Evolutionary conservation across 768 basidiomycete species (phyloP).

Genomic region (Antrodiella citrinella): DNA sequence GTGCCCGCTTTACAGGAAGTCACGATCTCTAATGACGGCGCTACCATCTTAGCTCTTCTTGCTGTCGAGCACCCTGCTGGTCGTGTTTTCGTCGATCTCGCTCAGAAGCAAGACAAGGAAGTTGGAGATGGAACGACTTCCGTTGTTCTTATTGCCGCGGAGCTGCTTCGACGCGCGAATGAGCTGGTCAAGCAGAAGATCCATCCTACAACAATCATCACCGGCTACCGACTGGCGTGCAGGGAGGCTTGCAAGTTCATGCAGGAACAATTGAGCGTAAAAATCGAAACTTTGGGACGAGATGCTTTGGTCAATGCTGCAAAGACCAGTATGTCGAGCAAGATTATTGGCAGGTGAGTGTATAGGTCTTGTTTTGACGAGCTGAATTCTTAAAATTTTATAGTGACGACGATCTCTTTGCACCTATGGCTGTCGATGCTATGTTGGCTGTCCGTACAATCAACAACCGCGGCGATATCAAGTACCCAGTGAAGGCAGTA

Average conservation of each 20-base stretch:
- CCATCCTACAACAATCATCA: conserved; percentile 98
- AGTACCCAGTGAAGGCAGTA: conserved; percentile 99
- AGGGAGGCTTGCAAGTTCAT: conserved; percentile 96
- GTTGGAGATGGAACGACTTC: conserved; percentile 99
- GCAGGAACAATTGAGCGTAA: conserved; percentile 94
- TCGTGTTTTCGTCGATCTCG: conserved; percentile 94
- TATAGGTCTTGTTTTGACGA: not conserved
- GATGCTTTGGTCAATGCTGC: conserved; percentile 93
- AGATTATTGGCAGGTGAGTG: conserved; percentile 92
- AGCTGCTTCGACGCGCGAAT: conserved; percentile 90
- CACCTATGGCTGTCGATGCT: conserved; percentile 97
- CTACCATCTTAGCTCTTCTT: conserved; percentile 92
- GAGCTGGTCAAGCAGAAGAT: conserved; percentile 98
- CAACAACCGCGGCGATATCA: conserved; percentile 90
- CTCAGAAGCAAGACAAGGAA: conserved; percentile 99
- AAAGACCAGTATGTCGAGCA: conserved; percentile 98
- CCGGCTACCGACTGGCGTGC: conserved; percentile 94
- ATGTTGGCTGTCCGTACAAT: conserved; percentile 96
- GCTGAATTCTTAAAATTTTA: conserved; percentile 1
- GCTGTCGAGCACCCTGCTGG: conserved; percentile 97
- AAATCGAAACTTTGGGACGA: conserved; percentile 85
- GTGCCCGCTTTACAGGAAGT: conserved; percentile 63
- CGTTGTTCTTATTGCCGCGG: conserved; percentile 97
- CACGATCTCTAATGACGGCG: conserved; percentile 98
- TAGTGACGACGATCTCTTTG: conserved; percentile 96